These are phyloP conservation scores for Apiospora aurea DNA, from an alignment of 2,329 filamentous ascomycete species.

Conservation along the genomic window DNA sequence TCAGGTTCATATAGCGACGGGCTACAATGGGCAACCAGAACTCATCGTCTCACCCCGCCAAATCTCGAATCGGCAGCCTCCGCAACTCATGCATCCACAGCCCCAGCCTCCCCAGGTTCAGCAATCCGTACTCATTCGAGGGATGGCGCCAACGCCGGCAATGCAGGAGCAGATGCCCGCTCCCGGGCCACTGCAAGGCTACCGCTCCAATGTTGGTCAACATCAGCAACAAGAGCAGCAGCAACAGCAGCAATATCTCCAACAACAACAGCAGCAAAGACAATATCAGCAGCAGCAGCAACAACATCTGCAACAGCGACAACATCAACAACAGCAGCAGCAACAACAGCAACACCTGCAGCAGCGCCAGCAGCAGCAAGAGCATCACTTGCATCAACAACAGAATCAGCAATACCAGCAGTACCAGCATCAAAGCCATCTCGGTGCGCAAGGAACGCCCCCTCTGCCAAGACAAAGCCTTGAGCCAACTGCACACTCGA, in stretches of 20 bases:
- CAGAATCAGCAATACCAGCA: conserved; percentile 33
- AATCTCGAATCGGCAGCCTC: conserved; percentile 37
- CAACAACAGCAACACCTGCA: conserved; percentile 29
- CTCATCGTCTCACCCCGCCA: conserved; percentile 38
- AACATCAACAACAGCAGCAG: conserved; percentile 32
- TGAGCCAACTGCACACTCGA: conserved; percentile 38
- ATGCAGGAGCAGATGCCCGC: conserved; percentile 36
- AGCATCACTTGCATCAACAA: conserved; percentile 38
- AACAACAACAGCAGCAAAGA: conserved; percentile 17
- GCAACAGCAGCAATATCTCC: conserved; percentile 7
- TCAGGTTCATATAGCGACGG: conserved; percentile 35
- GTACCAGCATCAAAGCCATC: conserved; percentile 30
- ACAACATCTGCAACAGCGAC: conserved; percentile 38
- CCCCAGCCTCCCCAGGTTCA: conserved; percentile 64
- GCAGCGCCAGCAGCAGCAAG: conserved; percentile 31
- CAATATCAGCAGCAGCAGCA: conserved; percentile 31
- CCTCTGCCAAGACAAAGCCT: conserved; percentile 27
- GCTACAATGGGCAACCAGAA: conserved; percentile 31
- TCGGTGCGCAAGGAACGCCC: conserved; percentile 27
- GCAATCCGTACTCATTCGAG: conserved; percentile 55
- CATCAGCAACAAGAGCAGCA: conserved; percentile 21
- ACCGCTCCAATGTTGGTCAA: conserved; percentile 24
- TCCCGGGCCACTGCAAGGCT: conserved; percentile 1
- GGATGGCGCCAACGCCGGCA: conserved; percentile 46
- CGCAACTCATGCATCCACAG: conserved; percentile 54